A percentile compares a stretch with the other conserved stretches of the same genome.
phyloP scores from a whole-genome alignment of 208 protist genomes.

The Leptomonas pyrrhocoris region DNA sequence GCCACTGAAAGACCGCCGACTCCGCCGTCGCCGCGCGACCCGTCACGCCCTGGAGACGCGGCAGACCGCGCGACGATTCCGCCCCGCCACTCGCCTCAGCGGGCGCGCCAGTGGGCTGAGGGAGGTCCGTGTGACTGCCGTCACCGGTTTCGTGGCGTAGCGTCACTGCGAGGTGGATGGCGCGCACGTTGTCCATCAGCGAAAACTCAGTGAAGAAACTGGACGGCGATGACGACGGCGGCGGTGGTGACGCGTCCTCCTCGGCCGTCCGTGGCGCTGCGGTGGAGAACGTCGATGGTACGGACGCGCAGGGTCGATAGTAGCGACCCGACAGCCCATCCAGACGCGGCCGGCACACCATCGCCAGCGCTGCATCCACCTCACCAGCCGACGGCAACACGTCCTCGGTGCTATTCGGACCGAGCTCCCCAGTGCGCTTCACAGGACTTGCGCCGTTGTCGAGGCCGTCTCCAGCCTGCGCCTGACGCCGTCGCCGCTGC shows the following conservation, averaged over 20 bases:
- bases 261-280: neutral
- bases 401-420: neutral
- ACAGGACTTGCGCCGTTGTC: neutral
- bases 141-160: conserved; percentile 36
- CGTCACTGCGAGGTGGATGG: conserved; percentile 39
- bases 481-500: conserved; percentile 1
- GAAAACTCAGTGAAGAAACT: conserved; percentile 38
- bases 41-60: neutral
- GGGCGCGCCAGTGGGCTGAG: neutral
- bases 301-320: conserved; percentile 45
- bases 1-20: conserved; percentile 44
- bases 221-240: conserved; percentile 8
- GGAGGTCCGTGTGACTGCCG: neutral
- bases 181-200: conserved; percentile 52
- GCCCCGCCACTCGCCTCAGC: neutral
- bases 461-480: neutral
- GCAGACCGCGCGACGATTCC: neutral
- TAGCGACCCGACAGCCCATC: conserved; percentile 41
- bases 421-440: neutral
- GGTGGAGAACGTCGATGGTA: neutral
- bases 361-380: conserved; percentile 24
- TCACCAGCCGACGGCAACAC: neutral
- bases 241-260: neutral
- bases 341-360: conserved; percentile 42
- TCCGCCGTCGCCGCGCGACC: neutral